These are phyloP conservation scores for Penicillium paxilli DNA, from an alignment of 495 filamentous ascomycete genomes.

Conservation along the genomic window DNA sequence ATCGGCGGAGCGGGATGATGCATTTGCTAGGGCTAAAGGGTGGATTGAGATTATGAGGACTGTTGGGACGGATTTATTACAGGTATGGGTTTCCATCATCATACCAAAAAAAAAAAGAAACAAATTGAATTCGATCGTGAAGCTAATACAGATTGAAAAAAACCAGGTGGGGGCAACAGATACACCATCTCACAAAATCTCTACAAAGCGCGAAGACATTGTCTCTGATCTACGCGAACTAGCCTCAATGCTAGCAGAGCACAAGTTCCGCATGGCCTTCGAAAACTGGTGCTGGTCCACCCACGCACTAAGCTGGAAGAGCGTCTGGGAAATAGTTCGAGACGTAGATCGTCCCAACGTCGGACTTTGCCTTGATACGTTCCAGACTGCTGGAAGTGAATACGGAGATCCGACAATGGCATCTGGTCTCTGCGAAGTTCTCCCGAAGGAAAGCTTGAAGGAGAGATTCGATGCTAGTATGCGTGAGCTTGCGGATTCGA, in stretches of 20 bases:
- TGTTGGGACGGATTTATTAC: constrained; percentile 70
- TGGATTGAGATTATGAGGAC: constrained; percentile 77
- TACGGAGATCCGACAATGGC: constrained; percentile 72
- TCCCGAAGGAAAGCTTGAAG: constrained; percentile 42
- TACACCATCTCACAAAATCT: constrained; percentile 51
- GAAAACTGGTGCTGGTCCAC: constrained; percentile 89
- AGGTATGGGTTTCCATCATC: constrained; percentile 49
- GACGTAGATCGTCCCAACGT: constrained; percentile 63
- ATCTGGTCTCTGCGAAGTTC: constrained; percentile 56
- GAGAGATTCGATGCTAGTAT: constrained; percentile 53
- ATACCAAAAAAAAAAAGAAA: too few relatives aligned
- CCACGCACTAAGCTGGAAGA: constrained; percentile 65
- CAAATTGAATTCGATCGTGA: too few relatives aligned
- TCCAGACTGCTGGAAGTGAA: constrained; percentile 75
- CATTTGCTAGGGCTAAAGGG: constrained; percentile 61
- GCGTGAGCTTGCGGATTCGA: constrained; percentile 48
- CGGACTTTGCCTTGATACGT: constrained; percentile 79
- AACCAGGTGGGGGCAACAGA: constrained; percentile 73
- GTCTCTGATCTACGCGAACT: constrained; percentile 63
- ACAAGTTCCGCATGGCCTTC: constrained; percentile 65
- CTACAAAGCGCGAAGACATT: constrained; percentile 45
- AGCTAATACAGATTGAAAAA: too few relatives aligned
- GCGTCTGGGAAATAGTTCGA: constrained; percentile 66
- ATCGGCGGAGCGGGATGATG: constrained; percentile 59
- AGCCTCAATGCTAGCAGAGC: constrained; percentile 59